Conservation (phyloP, 805 yeast species). For the Pichia membranifaciens region DNA sequence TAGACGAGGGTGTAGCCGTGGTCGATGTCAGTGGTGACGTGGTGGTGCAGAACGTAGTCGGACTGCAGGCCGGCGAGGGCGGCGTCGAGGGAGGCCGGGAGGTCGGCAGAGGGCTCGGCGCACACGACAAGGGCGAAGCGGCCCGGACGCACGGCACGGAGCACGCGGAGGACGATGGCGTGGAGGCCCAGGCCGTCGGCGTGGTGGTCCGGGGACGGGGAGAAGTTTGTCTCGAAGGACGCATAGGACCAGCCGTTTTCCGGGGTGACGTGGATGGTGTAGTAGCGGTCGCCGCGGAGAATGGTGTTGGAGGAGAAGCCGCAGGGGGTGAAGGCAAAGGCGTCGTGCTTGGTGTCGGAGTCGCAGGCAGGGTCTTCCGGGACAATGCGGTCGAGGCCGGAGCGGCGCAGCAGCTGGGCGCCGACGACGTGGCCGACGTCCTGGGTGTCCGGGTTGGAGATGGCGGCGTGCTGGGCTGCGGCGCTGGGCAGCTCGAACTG, state of each 20-base stretch:
- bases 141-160: constrained; percentile 65
- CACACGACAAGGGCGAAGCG: constrained; percentile 40
- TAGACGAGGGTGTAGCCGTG: constrained; percentile 1
- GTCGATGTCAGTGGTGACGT: background rate
- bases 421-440: constrained; percentile 82
- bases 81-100: too few species aligned
- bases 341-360: constrained; percentile 50
- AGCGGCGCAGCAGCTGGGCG: constrained; percentile 51
- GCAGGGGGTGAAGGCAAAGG: constrained; percentile 89
- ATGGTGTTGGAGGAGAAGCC: constrained; percentile 90
- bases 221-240: constrained; percentile 76
- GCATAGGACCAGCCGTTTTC: constrained; percentile 95
- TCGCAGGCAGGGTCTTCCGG: too few species aligned
- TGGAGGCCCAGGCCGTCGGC: too few species aligned
- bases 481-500: constrained; percentile 40
- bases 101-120: constrained; percentile 16
- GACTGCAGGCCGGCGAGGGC: too few species aligned
- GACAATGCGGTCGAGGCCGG: constrained; percentile 56
- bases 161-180: constrained; percentile 30
- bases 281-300: constrained; percentile 50
- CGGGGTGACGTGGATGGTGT: constrained; percentile 91
- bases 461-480: constrained; percentile 33
- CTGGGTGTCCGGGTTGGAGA: constrained; percentile 2
- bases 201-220: too few species aligned
- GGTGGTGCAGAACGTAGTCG: background rate